These are phyloP conservation scores for Aphanomyces cochlioides DNA, from an alignment of 352 stramenopile species.

Conservation along the genomic window DNA sequence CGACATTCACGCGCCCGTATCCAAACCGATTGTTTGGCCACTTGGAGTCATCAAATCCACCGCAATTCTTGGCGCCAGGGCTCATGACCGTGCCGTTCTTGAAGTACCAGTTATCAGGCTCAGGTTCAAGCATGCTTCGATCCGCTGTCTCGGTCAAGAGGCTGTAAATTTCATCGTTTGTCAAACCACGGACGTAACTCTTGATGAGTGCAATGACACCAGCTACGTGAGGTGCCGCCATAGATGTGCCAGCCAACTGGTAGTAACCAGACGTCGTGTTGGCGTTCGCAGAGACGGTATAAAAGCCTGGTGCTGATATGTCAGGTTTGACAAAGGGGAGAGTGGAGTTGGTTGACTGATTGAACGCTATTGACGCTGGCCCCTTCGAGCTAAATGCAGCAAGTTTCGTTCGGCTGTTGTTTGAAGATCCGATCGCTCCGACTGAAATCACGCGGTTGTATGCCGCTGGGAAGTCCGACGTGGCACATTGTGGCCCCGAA, in stretches of 20 bases:
- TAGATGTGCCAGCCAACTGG: neutral
- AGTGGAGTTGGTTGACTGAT: slow-evolving; percentile 18
- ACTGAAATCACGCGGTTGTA: slow-evolving; percentile 39
- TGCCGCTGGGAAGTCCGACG: slow-evolving; percentile 34
- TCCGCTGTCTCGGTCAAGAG: slow-evolving; percentile 1
- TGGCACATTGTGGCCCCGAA: slow-evolving; percentile 34
- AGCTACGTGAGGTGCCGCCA: slow-evolving; percentile 2
- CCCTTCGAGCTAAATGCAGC: slow-evolving; percentile 40
- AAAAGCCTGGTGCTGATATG: slow-evolving; percentile 34
- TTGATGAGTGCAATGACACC: slow-evolving; percentile 3
- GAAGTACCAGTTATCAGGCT: neutral
- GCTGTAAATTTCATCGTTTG: slow-evolving; percentile 1
- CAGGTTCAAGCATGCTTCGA: neutral
- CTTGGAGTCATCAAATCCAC: slow-evolving; percentile 31
- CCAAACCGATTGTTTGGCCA: slow-evolving; percentile 58
- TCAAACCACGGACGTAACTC: neutral
- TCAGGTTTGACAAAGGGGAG: slow-evolving; percentile 37
- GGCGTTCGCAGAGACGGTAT: slow-evolving; percentile 6
- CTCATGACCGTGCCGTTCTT: slow-evolving; percentile 8
- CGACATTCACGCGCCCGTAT: slow-evolving; percentile 46
- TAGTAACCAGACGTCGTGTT: neutral
- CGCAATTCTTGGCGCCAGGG: slow-evolving; percentile 33
- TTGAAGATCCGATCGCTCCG: slow-evolving; percentile 34
- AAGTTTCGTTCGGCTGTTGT: slow-evolving; percentile 34
- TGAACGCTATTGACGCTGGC: neutral